Conservation (phyloP, 345 rosid species). For the Turritis glabra region DNA sequence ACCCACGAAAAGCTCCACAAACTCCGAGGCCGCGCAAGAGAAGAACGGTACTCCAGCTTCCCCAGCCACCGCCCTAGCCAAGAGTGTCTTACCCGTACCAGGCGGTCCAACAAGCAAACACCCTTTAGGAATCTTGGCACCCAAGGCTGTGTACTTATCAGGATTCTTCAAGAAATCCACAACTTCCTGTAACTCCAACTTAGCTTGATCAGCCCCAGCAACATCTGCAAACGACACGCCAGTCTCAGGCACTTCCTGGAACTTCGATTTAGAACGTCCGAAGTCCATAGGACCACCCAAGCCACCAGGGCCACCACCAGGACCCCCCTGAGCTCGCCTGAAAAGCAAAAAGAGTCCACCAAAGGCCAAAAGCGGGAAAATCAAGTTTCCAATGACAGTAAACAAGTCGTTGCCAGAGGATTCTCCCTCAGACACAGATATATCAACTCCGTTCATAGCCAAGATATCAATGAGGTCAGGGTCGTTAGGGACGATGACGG, state of each 20-base stretch:
- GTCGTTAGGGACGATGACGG: conserved; percentile 64
- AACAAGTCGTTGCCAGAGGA: conserved; percentile 58
- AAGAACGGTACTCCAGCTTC: conserved; percentile 90
- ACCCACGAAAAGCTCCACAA: conserved; percentile 85
- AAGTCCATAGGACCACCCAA: conserved; percentile 88
- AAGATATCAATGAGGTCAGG: conserved; percentile 71
- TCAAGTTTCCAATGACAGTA: conserved; percentile 57
- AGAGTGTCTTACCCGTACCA: conserved; percentile 80
- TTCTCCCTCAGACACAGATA: conserved; percentile 74
- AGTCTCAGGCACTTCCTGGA: conserved; percentile 86
- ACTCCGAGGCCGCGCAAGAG: conserved; percentile 79
- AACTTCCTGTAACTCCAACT: conserved; percentile 75
- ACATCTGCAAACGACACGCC: conserved; percentile 77
- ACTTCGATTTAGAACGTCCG: conserved; percentile 74
- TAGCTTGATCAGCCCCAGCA: conserved; percentile 85
- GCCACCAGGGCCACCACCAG: conserved; percentile 85
- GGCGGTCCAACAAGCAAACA: conserved; percentile 81
- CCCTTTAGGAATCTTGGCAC: conserved; percentile 87
- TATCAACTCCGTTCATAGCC: conserved; percentile 80
- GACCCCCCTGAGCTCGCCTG: conserved; percentile 66
- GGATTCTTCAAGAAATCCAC: conserved; percentile 85
- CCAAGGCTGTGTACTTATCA: conserved; percentile 80
- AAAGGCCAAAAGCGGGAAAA: conserved; percentile 66
- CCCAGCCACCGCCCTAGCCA: conserved; percentile 87
- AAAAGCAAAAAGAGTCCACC: conserved; percentile 68